phyloP scores from a whole-genome alignment of 2,329 filamentous ascomycete genomes.

The Bipolaris oryzae region DNA sequence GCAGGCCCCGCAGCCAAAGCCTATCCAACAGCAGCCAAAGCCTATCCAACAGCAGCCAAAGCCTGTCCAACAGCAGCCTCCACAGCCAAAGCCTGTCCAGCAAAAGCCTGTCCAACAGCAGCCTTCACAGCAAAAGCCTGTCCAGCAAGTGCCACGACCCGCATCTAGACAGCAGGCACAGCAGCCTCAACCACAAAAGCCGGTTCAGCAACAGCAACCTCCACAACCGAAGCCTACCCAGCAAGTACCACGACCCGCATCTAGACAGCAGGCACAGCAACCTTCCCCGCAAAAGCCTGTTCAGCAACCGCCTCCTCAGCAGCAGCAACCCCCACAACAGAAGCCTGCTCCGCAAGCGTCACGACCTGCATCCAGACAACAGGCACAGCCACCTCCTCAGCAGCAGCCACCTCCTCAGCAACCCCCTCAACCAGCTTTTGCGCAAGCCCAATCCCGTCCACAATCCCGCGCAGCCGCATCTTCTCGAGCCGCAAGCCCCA shows the following conservation, averaged over 20 bases:
- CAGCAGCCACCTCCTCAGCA: slow-evolving; percentile 1
- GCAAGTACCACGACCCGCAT: slow-evolving; percentile 7
- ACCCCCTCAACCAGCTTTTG: slow-evolving; percentile 47
- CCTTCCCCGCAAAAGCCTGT: neutral
- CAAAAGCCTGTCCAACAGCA: neutral
- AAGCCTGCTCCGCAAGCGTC: neutral
- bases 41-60: neutral
- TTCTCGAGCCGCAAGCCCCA: slow-evolving; percentile 58
- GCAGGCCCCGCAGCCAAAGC: neutral
- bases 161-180: slow-evolving; percentile 8
- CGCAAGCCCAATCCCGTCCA: slow-evolving; percentile 32
- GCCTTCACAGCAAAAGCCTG: neutral
- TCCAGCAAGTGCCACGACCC: slow-evolving; percentile 6
- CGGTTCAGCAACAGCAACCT: neutral
- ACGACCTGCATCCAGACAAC: neutral
- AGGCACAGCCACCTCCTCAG: neutral
- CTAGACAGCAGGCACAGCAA: slow-evolving; percentile 2
- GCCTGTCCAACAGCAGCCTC: neutral
- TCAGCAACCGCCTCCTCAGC: slow-evolving; percentile 30
- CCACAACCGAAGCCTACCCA: neutral
- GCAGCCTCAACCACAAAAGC: neutral
- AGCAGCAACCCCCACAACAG: slow-evolving; percentile 44
- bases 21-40: neutral
- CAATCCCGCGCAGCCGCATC: slow-evolving; percentile 39
- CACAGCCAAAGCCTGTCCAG: neutral